Conservation (phyloP, 192 early-diverging fungal species). For the Spinellus fusiger region DNA sequence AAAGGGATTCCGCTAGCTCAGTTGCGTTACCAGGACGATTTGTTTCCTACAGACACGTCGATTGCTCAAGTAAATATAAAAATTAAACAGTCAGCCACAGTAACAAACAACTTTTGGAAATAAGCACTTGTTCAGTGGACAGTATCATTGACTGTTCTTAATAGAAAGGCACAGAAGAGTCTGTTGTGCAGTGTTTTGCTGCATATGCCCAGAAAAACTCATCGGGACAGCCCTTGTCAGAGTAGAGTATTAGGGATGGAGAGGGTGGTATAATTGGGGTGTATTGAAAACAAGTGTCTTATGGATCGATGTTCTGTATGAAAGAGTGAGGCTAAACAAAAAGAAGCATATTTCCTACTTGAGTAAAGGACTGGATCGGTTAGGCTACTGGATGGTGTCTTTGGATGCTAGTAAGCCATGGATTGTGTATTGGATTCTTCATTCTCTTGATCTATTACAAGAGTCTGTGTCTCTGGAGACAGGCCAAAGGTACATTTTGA, state of each 20-base stretch:
- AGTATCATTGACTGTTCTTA: slow-evolving; percentile 1
- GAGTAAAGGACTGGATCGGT: slow-evolving; percentile 35
- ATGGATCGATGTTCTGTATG: not conserved
- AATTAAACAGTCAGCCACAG: not conserved
- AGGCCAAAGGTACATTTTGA: slow-evolving; percentile 40
- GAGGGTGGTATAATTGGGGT: not conserved
- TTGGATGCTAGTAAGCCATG: slow-evolving; percentile 89
- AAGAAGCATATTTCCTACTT: slow-evolving; percentile 56
- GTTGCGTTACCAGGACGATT: slow-evolving; percentile 45
- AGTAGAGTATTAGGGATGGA: no score
- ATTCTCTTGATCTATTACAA: slow-evolving; percentile 75
- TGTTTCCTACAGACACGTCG: slow-evolving; percentile 52
- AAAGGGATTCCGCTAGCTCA: slow-evolving; percentile 6
- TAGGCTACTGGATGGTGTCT: slow-evolving; percentile 49
- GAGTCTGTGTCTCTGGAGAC: slow-evolving; percentile 41
- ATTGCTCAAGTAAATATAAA: slow-evolving; percentile 38
- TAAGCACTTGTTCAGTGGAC: no score
- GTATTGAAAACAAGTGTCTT: not conserved
- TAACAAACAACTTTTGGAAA: not conserved
- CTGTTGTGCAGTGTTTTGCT: slow-evolving; percentile 12
- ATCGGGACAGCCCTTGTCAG: slow-evolving; percentile 3
- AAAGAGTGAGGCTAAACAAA: slow-evolving; percentile 45
- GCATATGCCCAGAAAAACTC: slow-evolving; percentile 18
- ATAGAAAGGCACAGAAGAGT: slow-evolving; percentile 24
- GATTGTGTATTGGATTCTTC: slow-evolving; percentile 88